Evolutionary conservation across 2,329 filamentous ascomycete genomes (phyloP), one percentile per base, ranked within the genome.

Genomic region (Fusarium euwallaceae): DNA sequence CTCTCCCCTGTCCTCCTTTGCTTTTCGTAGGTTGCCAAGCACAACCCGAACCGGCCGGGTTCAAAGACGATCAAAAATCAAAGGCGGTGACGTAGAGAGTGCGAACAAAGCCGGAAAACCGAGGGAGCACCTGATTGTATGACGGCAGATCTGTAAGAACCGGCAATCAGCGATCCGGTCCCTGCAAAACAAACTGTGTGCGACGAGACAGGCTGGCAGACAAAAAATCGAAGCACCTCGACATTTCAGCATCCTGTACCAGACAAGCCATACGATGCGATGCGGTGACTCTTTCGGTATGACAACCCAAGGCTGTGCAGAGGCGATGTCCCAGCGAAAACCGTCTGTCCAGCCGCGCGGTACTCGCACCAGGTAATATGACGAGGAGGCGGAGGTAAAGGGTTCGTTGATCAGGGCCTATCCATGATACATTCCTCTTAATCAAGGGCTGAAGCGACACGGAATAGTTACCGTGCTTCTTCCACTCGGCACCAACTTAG

Each of bases 81-180:
- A 27, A 45, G 66, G 72, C 66, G 27, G 72, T 68, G 72, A 75
- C 72, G 72, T 75, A 75, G 69, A 69, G 60, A 59, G 29, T 36
- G n/a, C 22, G 51, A 65, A 43, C 60, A 56, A 63, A 65, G 61
- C 61, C 67, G 58, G 45, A 22, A 67, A 68, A 73, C 69, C 63
- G 58, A 75, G 66, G 69, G 36, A 72, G 55, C 55, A 67, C 55
- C 41, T 67, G 59, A 51, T 48, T 73, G 66, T 67, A 73, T 73
- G 72, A 75, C 66, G 72, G 69, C 63, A 75, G 72, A 70, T 73
- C 59, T 74, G 59, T 66, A 64, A 72, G 27, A 56, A 64, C 72
- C 72, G 69, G 72, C 65, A 75, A 64, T 60, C 59, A 73, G 36
- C 69, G 65, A 72, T 41, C 72, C 72, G 61, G 72, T 37, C 53